These are phyloP conservation scores for Babesia microti DNA, from an alignment of 169 alveolate genomes.

Conservation along the genomic window DNA sequence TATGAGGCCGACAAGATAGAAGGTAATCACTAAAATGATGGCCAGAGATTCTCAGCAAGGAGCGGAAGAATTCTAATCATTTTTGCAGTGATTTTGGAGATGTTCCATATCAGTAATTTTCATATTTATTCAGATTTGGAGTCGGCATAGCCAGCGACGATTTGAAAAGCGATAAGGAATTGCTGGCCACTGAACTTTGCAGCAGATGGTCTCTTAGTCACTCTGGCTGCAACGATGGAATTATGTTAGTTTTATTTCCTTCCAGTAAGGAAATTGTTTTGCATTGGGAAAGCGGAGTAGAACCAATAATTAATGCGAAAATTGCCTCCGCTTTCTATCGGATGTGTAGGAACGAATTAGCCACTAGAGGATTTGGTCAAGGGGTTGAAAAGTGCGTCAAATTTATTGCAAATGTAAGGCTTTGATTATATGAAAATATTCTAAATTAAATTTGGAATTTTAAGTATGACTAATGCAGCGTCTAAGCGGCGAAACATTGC, in stretches of 20 bases:
- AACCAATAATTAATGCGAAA: constrained; percentile 36
- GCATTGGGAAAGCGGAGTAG: constrained; percentile 39
- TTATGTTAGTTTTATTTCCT: constrained; percentile 12
- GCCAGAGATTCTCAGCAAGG: constrained; percentile 20
- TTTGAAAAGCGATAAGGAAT: constrained; percentile 23
- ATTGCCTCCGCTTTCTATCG: constrained; percentile 36
- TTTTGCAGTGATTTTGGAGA: constrained; percentile 42
- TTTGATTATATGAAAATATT: too few relatives aligned
- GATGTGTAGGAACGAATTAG: constrained; percentile 23
- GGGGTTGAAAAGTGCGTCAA: constrained; percentile 35
- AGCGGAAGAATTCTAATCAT: constrained; percentile 28
- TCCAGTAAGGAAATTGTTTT: constrained; percentile 19
- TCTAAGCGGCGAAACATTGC: too few relatives aligned
- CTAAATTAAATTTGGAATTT: too few relatives aligned
- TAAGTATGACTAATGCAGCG: too few relatives aligned
- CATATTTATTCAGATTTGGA: constrained; percentile 16
- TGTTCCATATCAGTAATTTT: constrained; percentile 20
- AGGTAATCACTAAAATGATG: constrained; percentile 8
- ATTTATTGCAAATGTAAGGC: too few relatives aligned
- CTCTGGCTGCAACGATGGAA: constrained; percentile 39
- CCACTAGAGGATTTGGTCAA: constrained; percentile 18
- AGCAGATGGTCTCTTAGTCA: constrained; percentile 39
- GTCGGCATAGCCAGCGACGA: constrained; percentile 31
- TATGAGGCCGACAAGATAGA: constrained; percentile 45
- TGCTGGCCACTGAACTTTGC: constrained; percentile 31